Base-by-base conservation (phyloP, 345 rosid species). In the Gossypium stocksii region DNA sequence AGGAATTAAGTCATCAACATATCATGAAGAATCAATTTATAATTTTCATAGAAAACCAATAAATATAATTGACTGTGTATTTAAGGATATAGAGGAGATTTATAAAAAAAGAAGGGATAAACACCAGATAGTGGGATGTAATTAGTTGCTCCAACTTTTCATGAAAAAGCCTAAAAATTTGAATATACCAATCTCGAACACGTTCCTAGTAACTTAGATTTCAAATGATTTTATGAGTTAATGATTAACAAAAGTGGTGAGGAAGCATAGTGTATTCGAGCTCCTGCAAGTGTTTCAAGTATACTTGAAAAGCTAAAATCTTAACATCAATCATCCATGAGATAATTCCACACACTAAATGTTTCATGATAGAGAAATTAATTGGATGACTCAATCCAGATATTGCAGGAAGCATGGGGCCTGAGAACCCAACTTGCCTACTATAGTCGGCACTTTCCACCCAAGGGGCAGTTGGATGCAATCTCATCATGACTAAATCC, bases 311-410 rank as follows among this genome's bases (percentile, higher is more conserved):
- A 38, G 60, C 29, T 57, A 76, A 71, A 73, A 69, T 68, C 20
- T 76, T 57, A 61, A 76, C 70, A 82, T 77, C 46, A 52, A 23
- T 64, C 25, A 70, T 67, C 64, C 59, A 9, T 51, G 54, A 65
- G 74, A 77, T 46, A 75, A 60, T 60, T 72, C 72, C 80, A 73
- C 7, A 3, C 75, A 63, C 81, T 80, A 74, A 77, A 78, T 74
- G 79, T 41, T 25, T 57, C 17, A 43, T 34, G 43, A 45, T 29
- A 70, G 76, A 66, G 49, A 64, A 77, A 57, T 22, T 64, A 78
- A 77, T 10, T 56, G 71, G 82, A 81, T 79, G 76, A 80, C 76
- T 71, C 84, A 70, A 77, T 67, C 71, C 71, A 73, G 49, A 75
- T 62, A 73, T 66, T 54, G 43, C 60, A 11, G 38, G 56, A 53